Conservation (phyloP, 176 grass and related monocot species). For the Bonia amplexicaulis region DNA sequence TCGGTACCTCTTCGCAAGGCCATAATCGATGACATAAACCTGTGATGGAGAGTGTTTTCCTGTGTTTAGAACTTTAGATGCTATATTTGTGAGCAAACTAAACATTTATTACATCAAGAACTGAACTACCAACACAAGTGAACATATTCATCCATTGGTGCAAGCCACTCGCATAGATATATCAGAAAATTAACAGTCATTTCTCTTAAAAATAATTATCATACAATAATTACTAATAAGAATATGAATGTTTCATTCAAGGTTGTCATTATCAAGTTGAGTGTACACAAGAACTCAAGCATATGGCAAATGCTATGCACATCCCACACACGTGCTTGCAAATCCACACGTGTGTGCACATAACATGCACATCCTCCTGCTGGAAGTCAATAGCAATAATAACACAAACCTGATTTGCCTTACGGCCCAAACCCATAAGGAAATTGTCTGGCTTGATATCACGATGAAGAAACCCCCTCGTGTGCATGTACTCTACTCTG, state of each 20-base stretch:
- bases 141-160: not conserved
- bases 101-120: not conserved
- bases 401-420: conserved; percentile 67
- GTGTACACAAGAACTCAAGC: not conserved
- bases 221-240: not conserved
- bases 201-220: not conserved
- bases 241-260: not conserved
- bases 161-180: not conserved
- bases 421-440: conserved; percentile 74
- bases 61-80: conserved; percentile 5
- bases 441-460: conserved; percentile 91
- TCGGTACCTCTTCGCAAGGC: conserved; percentile 53
- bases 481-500: conserved; percentile 66
- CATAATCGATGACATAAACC: conserved; percentile 60
- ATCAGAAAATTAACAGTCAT: not conserved
- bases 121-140: not conserved
- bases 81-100: not conserved
- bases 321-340: not conserved
- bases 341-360: not conserved
- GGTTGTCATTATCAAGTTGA: not conserved
- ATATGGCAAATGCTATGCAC: not conserved
- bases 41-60: conserved; percentile 2
- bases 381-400: not conserved
- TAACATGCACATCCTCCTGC: not conserved
- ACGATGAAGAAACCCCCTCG: conserved; percentile 60